Evolutionary conservation across 345 rosid species (phyloP), one percentile per base, ranked within the genome.

Genomic region (Sisymbrium irio): DNA sequence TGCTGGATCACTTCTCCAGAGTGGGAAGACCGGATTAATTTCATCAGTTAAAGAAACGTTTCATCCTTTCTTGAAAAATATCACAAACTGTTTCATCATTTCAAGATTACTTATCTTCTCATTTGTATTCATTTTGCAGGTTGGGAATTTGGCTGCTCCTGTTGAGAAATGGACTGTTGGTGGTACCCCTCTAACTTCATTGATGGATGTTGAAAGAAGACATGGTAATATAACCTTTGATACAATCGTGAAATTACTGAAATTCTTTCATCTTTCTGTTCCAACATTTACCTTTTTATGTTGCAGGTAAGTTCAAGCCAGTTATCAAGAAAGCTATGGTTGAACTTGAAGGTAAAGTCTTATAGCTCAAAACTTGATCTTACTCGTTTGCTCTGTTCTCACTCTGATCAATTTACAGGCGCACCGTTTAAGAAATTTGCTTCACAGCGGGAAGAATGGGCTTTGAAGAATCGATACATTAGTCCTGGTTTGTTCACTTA

Each of bases 251-350:
- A 25, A 45, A 15, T 20, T 22, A 18, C 61, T 58, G 27, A 33
- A 19, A 47, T 12, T 7, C 27, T 18, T 18, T 36, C 8, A 8
- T 20, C 2, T 19, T 7, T 40, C 33, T 17, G 30, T 49, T 28
- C 30, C 9, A 37, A 20, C 18, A 5, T 70, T 20, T 13, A 6
- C 12, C 13, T 53, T 53, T 47, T 19, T 28, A 12, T 53, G 59
- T 72, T 63, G 71, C 74, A 93, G 97, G 98, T 45, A 95, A 86
- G 74, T 90, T 81, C 82, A 95, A 95, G 85, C 98, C 97, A 50
- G 98, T 95, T 80, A 92, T 95, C 78, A 95, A 95, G 91, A 95
- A 95, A 85, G 98, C 99, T 62, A 95, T 95, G 96, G 98, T 95
- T 75, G 99, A 95, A 73, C 98, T 95, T 47, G 92, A 92, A 17